Evolutionary conservation across 768 basidiomycete genomes (phyloP), one percentile per base, ranked within the genome.

Genomic region (Symmetrospora coprosmae): DNA sequence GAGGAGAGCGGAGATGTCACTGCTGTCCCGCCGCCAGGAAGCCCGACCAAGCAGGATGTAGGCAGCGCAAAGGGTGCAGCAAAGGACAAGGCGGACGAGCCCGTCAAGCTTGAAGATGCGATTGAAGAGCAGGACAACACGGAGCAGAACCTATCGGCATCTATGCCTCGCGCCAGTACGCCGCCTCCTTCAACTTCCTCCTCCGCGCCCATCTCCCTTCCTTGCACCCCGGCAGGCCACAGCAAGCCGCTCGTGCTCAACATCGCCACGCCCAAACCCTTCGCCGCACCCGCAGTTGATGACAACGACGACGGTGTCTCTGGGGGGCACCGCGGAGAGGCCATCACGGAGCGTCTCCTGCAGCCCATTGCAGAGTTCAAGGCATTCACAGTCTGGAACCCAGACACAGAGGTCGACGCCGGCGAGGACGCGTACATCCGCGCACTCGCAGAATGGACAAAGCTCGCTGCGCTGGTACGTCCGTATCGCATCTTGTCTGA

Each of bases 381-480:
- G n/a, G 46, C 31, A 19, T 41, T 58, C 23, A 58, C 55, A 7
- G 37, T 46, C 41, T 58, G 55, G 55, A 58, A 58, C 37, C 55
- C 55, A 7, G 55, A 58, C 46, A 58, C 31, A 2, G 55, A 28
- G 37, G n/a, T 58, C 13, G 55, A 58, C 37, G 30, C 30, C 30
- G 55, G 55, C 7, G 43, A 38, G 23, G 55, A 58, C 37, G 13
- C 28, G 14, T 58, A 58, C 46, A 33, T 58, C 4, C 43, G 27
- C 31, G 25, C 41, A 6, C 37, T 58, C n/a, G 31, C 25, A 17
- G 55, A 58, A 46, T 58, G 55, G 55, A 45, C 39, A 16, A 11
- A 27, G 40, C 52, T 55, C 9, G 41, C 41, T 19, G 39, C 40
- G 28, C 33, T 58, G 23, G 55, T 46, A 33, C 43, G 55, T 31